phyloP scores from a whole-genome alignment of 306 rosid species.

The Potentilla sterilis region DNA sequence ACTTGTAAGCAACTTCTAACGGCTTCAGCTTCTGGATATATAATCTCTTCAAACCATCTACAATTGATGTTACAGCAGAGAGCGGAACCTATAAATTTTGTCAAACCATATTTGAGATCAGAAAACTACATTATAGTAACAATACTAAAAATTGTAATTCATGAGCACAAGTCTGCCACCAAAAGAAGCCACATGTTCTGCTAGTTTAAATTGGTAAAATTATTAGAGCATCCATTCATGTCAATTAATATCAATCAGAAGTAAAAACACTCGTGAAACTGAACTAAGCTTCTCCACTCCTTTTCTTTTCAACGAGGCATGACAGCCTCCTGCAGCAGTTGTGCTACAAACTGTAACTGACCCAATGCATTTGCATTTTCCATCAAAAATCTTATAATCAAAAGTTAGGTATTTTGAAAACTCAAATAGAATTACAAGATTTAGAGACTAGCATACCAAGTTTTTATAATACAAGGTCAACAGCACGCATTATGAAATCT shows the following conservation, averaged over 20 bases:
- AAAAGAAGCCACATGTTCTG: neutral
- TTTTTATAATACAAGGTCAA: neutral
- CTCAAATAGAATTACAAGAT: neutral
- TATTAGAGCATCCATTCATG: neutral
- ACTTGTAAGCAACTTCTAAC: slow-evolving; percentile 71
- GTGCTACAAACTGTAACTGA: neutral
- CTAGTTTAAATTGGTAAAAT: neutral
- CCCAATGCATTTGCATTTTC: neutral
- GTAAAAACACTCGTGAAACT: neutral
- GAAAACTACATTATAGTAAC: neutral
- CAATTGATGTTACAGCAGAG: slow-evolving; percentile 79
- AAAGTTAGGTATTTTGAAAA: neutral
- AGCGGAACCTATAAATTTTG: slow-evolving; percentile 49
- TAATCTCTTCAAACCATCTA: slow-evolving; percentile 82
- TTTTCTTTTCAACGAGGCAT: neutral
- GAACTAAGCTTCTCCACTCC: neutral
- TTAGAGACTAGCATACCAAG: neutral
- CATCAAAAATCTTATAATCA: neutral
- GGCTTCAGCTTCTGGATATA: slow-evolving; percentile 94
- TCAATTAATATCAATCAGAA: neutral
- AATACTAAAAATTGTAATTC: neutral
- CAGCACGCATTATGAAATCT: neutral
- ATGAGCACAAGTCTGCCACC: neutral
- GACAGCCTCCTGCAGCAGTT: neutral
- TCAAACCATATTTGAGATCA: neutral